Evolutionary conservation across 2,329 filamentous ascomycete genomes (phyloP).

Genomic region (Sodiomyces alkalinus): DNA sequence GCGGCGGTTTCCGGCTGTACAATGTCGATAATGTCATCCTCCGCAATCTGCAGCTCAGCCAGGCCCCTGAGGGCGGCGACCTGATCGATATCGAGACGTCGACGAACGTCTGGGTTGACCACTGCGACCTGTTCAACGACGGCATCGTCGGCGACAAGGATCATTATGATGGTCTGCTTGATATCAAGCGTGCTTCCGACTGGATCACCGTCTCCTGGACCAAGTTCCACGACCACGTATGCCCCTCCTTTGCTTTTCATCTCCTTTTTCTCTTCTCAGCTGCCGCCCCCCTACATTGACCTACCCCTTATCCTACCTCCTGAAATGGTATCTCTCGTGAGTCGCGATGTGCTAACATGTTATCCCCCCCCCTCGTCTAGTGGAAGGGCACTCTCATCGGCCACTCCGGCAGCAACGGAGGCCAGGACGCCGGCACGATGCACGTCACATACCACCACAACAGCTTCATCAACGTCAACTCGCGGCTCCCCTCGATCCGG

Average conservation of each 20-base stretch:
- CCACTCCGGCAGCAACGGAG: constrained; percentile 38
- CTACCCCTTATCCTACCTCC: too few relatives aligned
- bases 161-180: constrained; percentile 29
- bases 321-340: too few relatives aligned
- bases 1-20: constrained; percentile 28
- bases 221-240: constrained; percentile 27
- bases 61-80: constrained; percentile 27
- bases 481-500: constrained; percentile 28
- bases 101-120: constrained; percentile 38
- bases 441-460: constrained; percentile 43
- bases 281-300: too few relatives aligned
- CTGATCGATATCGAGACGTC: constrained; percentile 25
- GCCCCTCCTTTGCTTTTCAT: too few relatives aligned
- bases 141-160: constrained; percentile 23
- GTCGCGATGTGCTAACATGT: constrained; percentile 11
- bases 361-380: too few relatives aligned
- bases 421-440: constrained; percentile 38
- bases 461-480: constrained; percentile 42
- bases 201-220: constrained; percentile 24
- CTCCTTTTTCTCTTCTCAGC: neutral
- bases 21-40: constrained; percentile 32
- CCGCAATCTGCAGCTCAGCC: constrained; percentile 32
- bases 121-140: constrained; percentile 24
- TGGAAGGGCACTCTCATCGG: constrained; percentile 47
- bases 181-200: constrained; percentile 27